Evolutionary conservation across 177 flowering plant species (phyloP), one percentile per base, ranked within the genome.

Genomic region (Vitis hybrid): DNA sequence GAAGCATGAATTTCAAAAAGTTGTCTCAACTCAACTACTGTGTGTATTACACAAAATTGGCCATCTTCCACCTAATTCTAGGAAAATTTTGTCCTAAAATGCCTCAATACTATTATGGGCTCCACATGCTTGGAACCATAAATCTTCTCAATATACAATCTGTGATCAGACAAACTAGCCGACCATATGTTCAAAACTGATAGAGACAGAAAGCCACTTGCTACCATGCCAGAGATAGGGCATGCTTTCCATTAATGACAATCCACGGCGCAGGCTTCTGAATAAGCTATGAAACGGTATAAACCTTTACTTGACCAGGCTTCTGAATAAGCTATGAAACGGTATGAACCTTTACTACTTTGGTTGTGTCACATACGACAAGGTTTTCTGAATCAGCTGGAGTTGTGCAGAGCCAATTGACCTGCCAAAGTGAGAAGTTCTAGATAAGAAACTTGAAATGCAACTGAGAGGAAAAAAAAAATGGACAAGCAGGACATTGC

Each of bases 371-470:
- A 68, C 98, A 94, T 3, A 93, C 90, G 18, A 93, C 83, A 57
- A 93, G 91, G 71, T 96, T 94, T 74, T 94, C 97, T 20, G 94
- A 82, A 75, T 87, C 95, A 63, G 80, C 46, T 18, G 93, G 89
- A 62, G 92, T 87, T 12, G 97, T 88, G 73, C 98, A 96, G 11
- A 96, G 85, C 97, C 98, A 92, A 80, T 93, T 96, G 53, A 96
- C 98, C 99, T 92, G 88, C 67, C 62, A 61, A 74, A 52, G 41
- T 13, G 53, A 17, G 11, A 62, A 41, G 54, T n/a, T 9, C 18
- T 50, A 66, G 49, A 66, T 17, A 3, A 48, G 35, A 72, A 49
- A 24, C 20, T 32, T 18, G 18, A 65, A 48, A 63, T 10, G 18
- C n/a, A 4, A 49, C 20, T 54, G 14, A 9, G 49, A 27, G 8